Base-by-base conservation (phyloP, 2,329 filamentous ascomycete genomes). In the Colletotrichum nymphaeae region DNA sequence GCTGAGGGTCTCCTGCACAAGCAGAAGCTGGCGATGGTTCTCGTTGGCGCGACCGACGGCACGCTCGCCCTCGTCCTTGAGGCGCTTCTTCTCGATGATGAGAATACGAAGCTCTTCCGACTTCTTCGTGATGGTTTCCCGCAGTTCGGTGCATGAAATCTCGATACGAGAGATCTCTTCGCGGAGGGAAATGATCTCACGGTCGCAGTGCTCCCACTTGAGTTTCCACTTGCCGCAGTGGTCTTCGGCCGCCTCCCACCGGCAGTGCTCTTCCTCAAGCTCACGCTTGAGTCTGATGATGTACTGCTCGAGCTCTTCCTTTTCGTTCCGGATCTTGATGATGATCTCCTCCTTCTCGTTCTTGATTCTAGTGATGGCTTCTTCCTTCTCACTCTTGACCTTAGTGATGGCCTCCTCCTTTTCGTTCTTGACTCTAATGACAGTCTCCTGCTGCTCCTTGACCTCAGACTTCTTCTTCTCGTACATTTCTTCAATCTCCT, bases 131-230 rank as follows among this genome's bases (percentile, higher is more conserved):
- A 72, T 59, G 24, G 53, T 69, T 8, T 72, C 59, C 24, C 66
- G 65, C 5, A 72, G 42, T 59, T 72, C 65, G 3, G 65, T 52
- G 11, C 53, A 58, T 1, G 14, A 14, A 0, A 64, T 53, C 53
- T 69, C 66, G n/a, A 69, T 53, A 24, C 59, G 69, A 7, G 66
- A 52, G n/a, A 72, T 26, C 35, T 72, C 69, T 12, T 72, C 69
- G 57, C 69, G 69, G 9, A 58, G 49, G 8, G 69, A 63, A 4
- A 32, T 26, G 11, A 64, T 49, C 59, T 72, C 58, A 16, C 69
- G 58, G 58, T 72, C 65, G 4, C 53, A 63, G n/a, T 72, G 65
- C 58, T 72, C 65, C 65, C 58, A 63, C 66, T 69, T 69, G 37
- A 69, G 69, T 65, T 69, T 72, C 65, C 65, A 69, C 69, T 63